These are phyloP conservation scores for Dictyostelium intermedium DNA, from an alignment of 78 protist species.

Conservation along the genomic window DNA sequence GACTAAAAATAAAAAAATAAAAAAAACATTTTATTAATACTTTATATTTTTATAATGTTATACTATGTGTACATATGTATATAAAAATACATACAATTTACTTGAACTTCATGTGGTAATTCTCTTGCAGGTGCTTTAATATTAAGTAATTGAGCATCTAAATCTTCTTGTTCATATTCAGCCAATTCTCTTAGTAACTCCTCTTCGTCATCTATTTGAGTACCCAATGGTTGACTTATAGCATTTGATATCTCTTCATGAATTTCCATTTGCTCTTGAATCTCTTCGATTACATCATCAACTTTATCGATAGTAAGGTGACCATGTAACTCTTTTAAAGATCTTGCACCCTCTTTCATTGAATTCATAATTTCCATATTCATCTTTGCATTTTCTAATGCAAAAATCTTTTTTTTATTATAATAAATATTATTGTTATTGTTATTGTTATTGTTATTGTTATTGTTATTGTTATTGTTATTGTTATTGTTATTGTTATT, in stretches of 20 bases:
- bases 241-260: constrained; percentile 60
- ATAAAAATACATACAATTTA: not conserved
- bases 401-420: constrained; percentile 17
- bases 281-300: constrained; percentile 45
- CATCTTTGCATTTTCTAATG: constrained; percentile 66
- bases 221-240: constrained; percentile 49
- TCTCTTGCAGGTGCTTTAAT: constrained; percentile 45
- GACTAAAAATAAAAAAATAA: not conserved
- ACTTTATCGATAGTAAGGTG: constrained; percentile 47
- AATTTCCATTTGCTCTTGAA: constrained; percentile 52
- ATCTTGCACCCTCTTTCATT: constrained; percentile 48
- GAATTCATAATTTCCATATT: constrained; percentile 38
- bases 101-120: not conserved
- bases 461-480: no score
- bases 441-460: no score
- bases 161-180: constrained; percentile 55
- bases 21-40: no score
- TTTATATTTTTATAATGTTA: no score
- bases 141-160: constrained; percentile 49
- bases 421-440: no score
- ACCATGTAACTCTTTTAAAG: constrained; percentile 33
- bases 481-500: no score
- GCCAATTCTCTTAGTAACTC: constrained; percentile 46
- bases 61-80: no score
- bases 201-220: constrained; percentile 52